Evolutionary conservation across 805 yeast species (phyloP).

Genomic region (Ogataea saltuana): DNA sequence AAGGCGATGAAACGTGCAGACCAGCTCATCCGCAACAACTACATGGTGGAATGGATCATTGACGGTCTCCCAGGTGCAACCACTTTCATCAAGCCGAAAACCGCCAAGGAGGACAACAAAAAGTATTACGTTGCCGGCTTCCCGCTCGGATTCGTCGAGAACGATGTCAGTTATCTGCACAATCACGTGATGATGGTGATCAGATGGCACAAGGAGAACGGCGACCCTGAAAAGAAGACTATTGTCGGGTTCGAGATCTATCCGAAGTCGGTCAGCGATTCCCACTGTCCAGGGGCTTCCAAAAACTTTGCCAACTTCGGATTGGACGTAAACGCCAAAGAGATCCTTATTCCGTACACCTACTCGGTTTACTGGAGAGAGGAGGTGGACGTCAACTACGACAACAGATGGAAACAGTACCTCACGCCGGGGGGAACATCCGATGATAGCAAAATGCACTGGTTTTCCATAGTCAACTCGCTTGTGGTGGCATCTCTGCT

Average conservation of each 20-base stretch:
- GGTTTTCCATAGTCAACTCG: conserved; percentile 76
- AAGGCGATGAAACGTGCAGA: conserved; percentile 55
- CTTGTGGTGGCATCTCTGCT: conserved; percentile 61
- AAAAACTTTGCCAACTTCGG: conserved; percentile 59
- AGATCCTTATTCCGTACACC: conserved; percentile 65
- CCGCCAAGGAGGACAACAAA: conserved; percentile 48
- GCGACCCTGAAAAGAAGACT: conserved; percentile 42
- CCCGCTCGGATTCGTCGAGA: conserved; percentile 71
- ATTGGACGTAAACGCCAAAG: conserved; percentile 44
- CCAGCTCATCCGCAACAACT: conserved; percentile 63
- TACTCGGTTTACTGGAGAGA: conserved; percentile 90
- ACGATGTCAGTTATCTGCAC: conserved; percentile 62
- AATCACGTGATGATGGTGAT: conserved; percentile 83
- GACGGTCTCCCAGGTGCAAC: conserved; percentile 91
- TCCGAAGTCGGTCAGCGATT: conserved; percentile 73
- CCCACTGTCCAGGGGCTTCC: conserved; percentile 73
- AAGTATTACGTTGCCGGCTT: conserved; percentile 81
- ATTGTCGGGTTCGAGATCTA: conserved; percentile 91
- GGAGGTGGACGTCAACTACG: conserved; percentile 64
- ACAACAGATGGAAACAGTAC: conserved; percentile 73
- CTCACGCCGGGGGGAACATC: conserved; percentile 40
- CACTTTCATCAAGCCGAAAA: conserved; percentile 62
- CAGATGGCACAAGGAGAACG: conserved; percentile 59
- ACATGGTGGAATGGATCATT: conserved; percentile 79
- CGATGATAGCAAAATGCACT: conserved; percentile 62